Percentiles rank a stretch among this genome's conserved stretches.
Conservation (phyloP, 306 rosid genomes). For the Glycine tomentella region DNA sequence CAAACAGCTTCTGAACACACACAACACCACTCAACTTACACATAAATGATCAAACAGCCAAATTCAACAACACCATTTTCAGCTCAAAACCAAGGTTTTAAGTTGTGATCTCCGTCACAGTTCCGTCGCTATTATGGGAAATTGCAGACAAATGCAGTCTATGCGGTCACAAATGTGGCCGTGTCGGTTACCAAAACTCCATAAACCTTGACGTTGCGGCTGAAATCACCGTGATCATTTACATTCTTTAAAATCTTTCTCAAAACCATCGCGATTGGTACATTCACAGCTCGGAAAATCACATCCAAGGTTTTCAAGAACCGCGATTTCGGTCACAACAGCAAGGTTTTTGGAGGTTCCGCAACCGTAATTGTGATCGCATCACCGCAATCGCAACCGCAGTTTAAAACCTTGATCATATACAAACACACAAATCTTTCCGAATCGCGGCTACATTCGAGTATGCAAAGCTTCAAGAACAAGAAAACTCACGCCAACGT, state of each 20-base stretch:
- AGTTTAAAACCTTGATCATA: not conserved
- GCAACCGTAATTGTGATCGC: not conserved
- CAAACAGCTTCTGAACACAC: slow-evolving; percentile 3
- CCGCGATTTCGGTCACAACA: not conserved
- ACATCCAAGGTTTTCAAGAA: not conserved
- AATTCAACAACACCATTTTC: slow-evolving; percentile 13
- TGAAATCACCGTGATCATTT: not conserved
- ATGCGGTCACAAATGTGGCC: no score
- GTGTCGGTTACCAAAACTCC: no score
- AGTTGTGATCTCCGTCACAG: not conserved
- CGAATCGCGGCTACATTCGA: slow-evolving; percentile 12
- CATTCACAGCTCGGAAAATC: not conserved
- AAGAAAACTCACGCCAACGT: no score
- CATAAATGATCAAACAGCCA: not conserved
- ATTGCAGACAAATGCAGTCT: not conserved
- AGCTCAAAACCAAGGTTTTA: slow-evolving; percentile 2
- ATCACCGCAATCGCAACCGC: not conserved
- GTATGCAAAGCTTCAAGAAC: not conserved
- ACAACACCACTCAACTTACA: no score
- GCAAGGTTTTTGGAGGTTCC: not conserved
- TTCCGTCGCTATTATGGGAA: not conserved
- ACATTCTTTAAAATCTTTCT: not conserved
- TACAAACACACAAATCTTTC: not conserved
- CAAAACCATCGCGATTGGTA: not conserved
- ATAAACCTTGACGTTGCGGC: not conserved